Percentiles rank a stretch among this genome's conserved stretches.
phyloP scores from a whole-genome alignment of 257 asterid genomes.

The Marsdenia floribunda region DNA sequence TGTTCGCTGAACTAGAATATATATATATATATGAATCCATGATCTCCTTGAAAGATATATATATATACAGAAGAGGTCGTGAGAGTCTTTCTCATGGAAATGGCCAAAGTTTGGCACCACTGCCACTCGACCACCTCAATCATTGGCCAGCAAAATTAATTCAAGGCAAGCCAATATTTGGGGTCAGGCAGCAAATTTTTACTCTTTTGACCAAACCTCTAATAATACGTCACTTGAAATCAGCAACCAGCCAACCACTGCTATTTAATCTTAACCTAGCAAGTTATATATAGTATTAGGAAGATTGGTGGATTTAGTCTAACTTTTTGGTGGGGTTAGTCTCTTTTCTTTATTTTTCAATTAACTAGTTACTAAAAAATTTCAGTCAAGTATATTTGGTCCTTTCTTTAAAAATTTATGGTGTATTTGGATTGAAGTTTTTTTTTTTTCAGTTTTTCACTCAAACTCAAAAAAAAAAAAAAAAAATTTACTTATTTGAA shows the following conservation, averaged over 20 bases:
- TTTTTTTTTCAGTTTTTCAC: too few relatives aligned
- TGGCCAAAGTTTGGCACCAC: neutral
- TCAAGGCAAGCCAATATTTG: neutral
- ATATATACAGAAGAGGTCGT: neutral
- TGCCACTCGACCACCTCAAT: neutral
- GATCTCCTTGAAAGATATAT: neutral
- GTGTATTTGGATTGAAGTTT: too few relatives aligned
- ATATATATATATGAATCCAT: too few relatives aligned
- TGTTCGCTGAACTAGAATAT: too few relatives aligned
- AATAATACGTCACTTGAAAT: neutral
- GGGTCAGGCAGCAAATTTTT: conserved; percentile 21
- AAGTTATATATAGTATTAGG: neutral
- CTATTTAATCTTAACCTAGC: neutral
- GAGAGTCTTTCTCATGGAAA: neutral
- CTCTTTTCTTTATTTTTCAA: too few relatives aligned
- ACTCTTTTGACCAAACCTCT: conserved; percentile 12
- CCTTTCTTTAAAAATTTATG: too few relatives aligned
- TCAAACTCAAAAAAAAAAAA: too few relatives aligned
- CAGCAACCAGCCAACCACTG: neutral
- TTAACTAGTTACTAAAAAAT: too few relatives aligned
- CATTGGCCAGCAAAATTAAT: neutral
- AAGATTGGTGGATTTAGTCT: too few relatives aligned
- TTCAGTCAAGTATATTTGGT: too few relatives aligned
- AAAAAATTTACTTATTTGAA: too few relatives aligned
- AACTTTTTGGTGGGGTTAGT: too few relatives aligned